phyloP scores from a whole-genome alignment of 2,329 filamentous ascomycete genomes.

The Alternaria postmessia region DNA sequence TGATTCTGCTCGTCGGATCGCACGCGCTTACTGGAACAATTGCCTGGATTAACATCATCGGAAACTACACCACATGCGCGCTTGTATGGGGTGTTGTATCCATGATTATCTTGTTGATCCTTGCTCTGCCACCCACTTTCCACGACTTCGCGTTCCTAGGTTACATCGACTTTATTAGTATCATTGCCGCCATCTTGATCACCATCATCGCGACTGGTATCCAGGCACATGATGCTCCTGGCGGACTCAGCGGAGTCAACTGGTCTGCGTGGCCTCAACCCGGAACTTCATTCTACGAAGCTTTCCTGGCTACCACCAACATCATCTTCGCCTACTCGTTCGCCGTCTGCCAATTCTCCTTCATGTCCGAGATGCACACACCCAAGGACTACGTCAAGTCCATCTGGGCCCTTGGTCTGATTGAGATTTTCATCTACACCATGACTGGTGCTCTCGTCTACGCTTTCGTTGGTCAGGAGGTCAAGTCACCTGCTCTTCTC shows the following conservation, averaged over 20 bases:
- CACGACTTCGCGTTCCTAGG: slow-evolving; percentile 68
- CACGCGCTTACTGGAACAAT: slow-evolving; percentile 76
- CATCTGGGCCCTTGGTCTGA: slow-evolving; percentile 64
- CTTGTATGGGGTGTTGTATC: slow-evolving; percentile 71
- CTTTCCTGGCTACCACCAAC: slow-evolving; percentile 53
- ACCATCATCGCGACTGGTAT: slow-evolving; percentile 72
- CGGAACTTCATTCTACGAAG: slow-evolving; percentile 70
- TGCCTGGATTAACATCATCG: slow-evolving; percentile 70
- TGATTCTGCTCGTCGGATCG: slow-evolving; percentile 70
- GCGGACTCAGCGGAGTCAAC: slow-evolving; percentile 36
- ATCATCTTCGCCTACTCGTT: slow-evolving; percentile 54
- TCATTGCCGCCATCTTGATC: slow-evolving; percentile 70
- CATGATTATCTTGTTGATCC: slow-evolving; percentile 65
- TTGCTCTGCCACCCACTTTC: slow-evolving; percentile 70
- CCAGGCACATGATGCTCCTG: slow-evolving; percentile 42
- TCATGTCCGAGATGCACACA: slow-evolving; percentile 72
- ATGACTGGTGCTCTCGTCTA: slow-evolving; percentile 75
- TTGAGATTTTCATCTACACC: slow-evolving; percentile 69
- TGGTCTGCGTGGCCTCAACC: slow-evolving; percentile 46
- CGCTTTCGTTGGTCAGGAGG: slow-evolving; percentile 68
- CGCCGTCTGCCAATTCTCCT: slow-evolving; percentile 73
- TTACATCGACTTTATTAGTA: slow-evolving; percentile 67
- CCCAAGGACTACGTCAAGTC: slow-evolving; percentile 68
- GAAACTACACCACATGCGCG: slow-evolving; percentile 66
- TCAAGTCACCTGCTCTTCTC: slow-evolving; percentile 71